Conservation (phyloP, 345 rosid species). For the Murraya koenigii region DNA sequence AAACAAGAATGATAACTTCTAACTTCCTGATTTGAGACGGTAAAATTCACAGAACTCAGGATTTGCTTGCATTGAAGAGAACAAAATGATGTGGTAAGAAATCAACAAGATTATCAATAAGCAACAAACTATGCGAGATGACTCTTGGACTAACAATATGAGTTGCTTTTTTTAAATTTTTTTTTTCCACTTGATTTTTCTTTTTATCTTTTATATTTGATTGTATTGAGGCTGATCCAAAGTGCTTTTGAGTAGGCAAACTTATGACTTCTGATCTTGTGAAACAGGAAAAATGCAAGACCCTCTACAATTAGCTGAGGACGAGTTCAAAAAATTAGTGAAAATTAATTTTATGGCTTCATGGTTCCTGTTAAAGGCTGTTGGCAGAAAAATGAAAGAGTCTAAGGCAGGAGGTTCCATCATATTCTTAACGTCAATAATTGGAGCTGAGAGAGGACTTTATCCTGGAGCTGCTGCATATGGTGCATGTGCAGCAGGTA, state of each 20-base stretch:
- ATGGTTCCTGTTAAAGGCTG: conserved; percentile 79
- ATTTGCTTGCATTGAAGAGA: not conserved
- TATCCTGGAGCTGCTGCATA: conserved; percentile 85
- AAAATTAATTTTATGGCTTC: conserved; percentile 69
- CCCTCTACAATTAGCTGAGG: conserved; percentile 51
- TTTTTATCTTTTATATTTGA: not conserved
- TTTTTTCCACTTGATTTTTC: not conserved
- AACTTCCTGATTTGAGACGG: not conserved
- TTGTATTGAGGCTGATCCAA: not conserved
- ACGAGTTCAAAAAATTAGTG: conserved; percentile 55
- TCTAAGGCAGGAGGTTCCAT: conserved; percentile 68
- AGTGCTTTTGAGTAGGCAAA: not conserved
- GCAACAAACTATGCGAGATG: not conserved
- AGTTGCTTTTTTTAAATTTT: not conserved
- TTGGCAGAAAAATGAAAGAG: conserved; percentile 64
- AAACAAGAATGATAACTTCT: not conserved
- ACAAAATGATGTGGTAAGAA: not conserved
- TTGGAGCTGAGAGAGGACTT: conserved; percentile 76
- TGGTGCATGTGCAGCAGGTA: conserved; percentile 67
- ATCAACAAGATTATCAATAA: not conserved
- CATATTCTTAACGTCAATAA: conserved; percentile 57
- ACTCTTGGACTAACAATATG: not conserved
- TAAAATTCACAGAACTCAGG: not conserved
- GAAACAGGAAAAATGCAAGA: conserved; percentile 69
- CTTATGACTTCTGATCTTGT: conserved; percentile 13